Base-by-base conservation (phyloP, 2,329 filamentous ascomycete species). In the Fusarium drepaniforme region DNA sequence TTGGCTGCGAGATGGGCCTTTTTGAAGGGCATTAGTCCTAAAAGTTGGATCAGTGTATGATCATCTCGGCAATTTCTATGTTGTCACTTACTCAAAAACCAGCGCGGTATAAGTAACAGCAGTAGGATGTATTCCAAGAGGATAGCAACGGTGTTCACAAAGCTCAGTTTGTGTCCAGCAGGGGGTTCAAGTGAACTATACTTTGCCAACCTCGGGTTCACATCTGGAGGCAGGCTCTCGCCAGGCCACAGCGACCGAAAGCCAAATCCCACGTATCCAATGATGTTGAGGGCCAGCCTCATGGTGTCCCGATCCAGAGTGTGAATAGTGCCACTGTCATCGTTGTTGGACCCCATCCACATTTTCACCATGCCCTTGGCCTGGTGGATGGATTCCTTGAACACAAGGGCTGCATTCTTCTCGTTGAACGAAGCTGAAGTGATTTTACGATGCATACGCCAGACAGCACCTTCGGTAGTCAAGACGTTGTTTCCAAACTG, bases 401-500 rank as follows among this genome's bases (percentile, higher is more conserved):
- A 94, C 2, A 93, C 91, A 30, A 93, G 81, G 16, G 88, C 86
- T 67, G 94, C 92, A 81, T 94, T 96, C 83, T 89, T 91, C 84
- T 96, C 94, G 67, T 92, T 94, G 82, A 96, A 96, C 5, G 90
- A 90, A 1, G 93, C 90, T 33, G 91, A 90, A 1, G 91, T 93
- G 51, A 92, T 88, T 82, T 93, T 94, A 71, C 93, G 89, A 81
- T 96, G 93, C 82, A 90, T 87, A 37, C 91, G 91, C 94, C 93
- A 96, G 33, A 88, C 83, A 1, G 85, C 80, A 1, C 93, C 93
- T 81, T 96, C 93, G 3, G 92, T 91, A 0, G 90, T 90, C 25
- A 96, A 83, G 2, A 96, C 88, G 79, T 94, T 96, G 66, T 90
- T 87, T 40, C 94, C 93, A 80, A 93, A 96, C 65, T 81, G 78